phyloP scores from a whole-genome alignment of 768 basidiomycete species.

The Boletus subparvulus region DNA sequence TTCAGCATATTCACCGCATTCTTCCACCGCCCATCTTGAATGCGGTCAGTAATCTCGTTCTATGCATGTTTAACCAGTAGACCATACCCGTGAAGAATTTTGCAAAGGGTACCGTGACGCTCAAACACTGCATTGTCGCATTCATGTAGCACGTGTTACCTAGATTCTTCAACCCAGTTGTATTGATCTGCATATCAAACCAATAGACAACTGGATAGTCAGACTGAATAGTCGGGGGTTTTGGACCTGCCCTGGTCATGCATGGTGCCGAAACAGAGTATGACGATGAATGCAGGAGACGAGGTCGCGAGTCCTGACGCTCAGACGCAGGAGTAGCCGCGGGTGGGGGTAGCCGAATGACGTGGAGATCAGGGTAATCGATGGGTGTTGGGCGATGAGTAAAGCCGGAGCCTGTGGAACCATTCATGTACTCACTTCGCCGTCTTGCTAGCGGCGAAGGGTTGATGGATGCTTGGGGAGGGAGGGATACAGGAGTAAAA shows the following conservation, averaged over 20 bases:
- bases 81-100: slow-evolving; percentile 81
- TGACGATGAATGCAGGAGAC: slow-evolving; percentile 41
- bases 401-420: slow-evolving; percentile 56
- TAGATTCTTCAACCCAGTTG: slow-evolving; percentile 88
- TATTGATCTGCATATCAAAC: slow-evolving; percentile 75
- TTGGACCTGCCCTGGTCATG: slow-evolving; percentile 40
- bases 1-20: slow-evolving; percentile 82
- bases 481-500: slow-evolving; percentile 52
- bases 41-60: slow-evolving; percentile 1
- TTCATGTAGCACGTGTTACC: slow-evolving; percentile 99
- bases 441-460: slow-evolving; percentile 72
- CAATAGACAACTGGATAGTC: slow-evolving; percentile 85
- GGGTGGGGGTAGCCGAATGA: slow-evolving; percentile 77
- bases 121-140: slow-evolving; percentile 94
- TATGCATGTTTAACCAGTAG: neutral
- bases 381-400: slow-evolving; percentile 50
- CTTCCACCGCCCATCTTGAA: slow-evolving; percentile 75
- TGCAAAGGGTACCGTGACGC: slow-evolving; percentile 90
- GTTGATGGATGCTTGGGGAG: slow-evolving; percentile 85
- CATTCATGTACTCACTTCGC: slow-evolving; percentile 77
- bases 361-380: slow-evolving; percentile 77
- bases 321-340: slow-evolving; percentile 70
- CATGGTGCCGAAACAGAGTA: slow-evolving; percentile 27
- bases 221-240: slow-evolving; percentile 65
- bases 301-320: slow-evolving; percentile 71